Base-by-base conservation (phyloP, 805 yeast genomes). In the Kodamaea lidongshanica region DNA sequence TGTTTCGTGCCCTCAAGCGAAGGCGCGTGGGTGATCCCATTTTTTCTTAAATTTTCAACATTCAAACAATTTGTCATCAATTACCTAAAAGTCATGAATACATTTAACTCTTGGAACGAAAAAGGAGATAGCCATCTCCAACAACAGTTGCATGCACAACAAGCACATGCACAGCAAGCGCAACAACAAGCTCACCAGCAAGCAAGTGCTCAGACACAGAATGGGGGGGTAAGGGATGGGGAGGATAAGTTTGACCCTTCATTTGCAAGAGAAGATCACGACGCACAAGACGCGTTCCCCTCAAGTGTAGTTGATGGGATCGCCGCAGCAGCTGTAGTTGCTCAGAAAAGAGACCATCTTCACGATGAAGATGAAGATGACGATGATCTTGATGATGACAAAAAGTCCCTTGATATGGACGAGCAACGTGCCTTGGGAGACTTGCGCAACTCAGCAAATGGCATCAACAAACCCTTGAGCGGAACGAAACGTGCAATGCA, bases 401-500 rank as follows among this genome's bases (percentile, higher is more conserved):
- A 38, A 25, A 32, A 25, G 13, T 25, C 28, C 23, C 38, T 32
- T 12, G 28, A 24, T 9, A 26, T 30, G 12, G 33, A 23, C 13
- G 10, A 19, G 7, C 22, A 24, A 8, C 30, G 34, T 12, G 30
- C 34, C 14, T 31, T 31, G 34, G 34, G 32, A 3, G 32, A 29
- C 6, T 14, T 27, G 24, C 32, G 21, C 23, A 16, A 19, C n/a
- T 27, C 23, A 9, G 27, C 27, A 4, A 14, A 23, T 7, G 30
- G 23, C 54, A 72, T 33, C 67, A 79, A 31, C 30, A 32, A 32
- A 28, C 25, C 30, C 12, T 27, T 32, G 24, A 68, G 77, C 13
- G 70, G 67, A 34, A 74, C 92, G 23, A 85, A 84, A 54, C 74
- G 96, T 40, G 96, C 96, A 2, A 87, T 80, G 6, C 96, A 88